A percentile compares a stretch with the other conserved stretches of the same genome.
Evolutionary conservation across 495 filamentous ascomycete genomes (phyloP).

Genomic region (Astrocystis sublimbata): DNA sequence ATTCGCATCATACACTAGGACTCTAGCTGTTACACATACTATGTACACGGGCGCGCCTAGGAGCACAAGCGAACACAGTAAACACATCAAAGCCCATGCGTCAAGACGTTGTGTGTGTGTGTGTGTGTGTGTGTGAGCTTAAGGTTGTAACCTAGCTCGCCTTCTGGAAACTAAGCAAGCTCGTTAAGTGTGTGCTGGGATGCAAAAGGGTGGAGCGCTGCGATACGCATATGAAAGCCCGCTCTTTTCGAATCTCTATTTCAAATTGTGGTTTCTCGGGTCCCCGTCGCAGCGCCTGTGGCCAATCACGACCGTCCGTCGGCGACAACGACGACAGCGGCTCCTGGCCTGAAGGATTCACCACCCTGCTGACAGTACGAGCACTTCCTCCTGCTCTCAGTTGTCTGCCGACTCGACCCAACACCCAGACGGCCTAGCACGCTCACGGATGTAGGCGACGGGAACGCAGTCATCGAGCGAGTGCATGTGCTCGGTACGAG

Average conservation of each 20-base stretch:
- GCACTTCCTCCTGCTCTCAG: slow-evolving; percentile 2
- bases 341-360: slow-evolving; percentile 1
- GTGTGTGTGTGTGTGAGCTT: not conserved
- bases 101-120: not conserved
- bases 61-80: not conserved
- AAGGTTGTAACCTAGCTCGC: not conserved
- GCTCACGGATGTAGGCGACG: not conserved
- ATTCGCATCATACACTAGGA: too few species aligned
- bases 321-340: slow-evolving; percentile 3
- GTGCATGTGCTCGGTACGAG: not conserved
- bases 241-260: not conserved
- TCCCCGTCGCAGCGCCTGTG: not conserved
- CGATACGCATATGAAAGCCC: too few species aligned
- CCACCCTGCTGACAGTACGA: not conserved
- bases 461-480: too few species aligned
- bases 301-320: not conserved
- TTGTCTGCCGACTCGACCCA: not conserved
- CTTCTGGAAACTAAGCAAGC: not conserved
- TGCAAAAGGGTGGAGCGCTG: too few species aligned
- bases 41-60: not conserved
- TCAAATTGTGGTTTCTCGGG: not conserved
- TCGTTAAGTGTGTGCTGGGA: too few species aligned
- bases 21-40: not conserved
- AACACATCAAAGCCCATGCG: not conserved
- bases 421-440: not conserved